These are phyloP conservation scores for Monosporascus sp. DNA, from an alignment of 2,329 filamentous ascomycete species.

Conservation along the genomic window DNA sequence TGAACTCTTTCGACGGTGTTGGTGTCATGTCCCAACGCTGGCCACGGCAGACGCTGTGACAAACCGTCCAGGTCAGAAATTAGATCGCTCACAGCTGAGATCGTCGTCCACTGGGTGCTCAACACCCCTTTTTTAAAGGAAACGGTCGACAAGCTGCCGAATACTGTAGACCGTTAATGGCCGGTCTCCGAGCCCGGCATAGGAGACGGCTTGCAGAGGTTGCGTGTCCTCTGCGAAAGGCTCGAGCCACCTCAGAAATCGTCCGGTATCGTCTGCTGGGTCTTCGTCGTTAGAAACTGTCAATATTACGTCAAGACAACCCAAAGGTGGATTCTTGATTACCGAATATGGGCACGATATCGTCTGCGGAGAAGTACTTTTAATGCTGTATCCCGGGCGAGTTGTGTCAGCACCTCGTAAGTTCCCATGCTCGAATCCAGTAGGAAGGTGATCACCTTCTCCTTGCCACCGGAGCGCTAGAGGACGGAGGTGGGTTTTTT, in stretches of 20 bases:
- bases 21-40: slow-evolving; percentile 41
- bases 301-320: slow-evolving; percentile 47
- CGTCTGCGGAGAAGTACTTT: slow-evolving; percentile 43
- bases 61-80: slow-evolving; percentile 64
- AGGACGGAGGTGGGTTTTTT: not conserved
- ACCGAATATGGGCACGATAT: slow-evolving; percentile 42
- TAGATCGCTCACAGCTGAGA: slow-evolving; percentile 60
- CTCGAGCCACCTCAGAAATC: slow-evolving; percentile 52
- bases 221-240: slow-evolving; percentile 27
- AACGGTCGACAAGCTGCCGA: slow-evolving; percentile 56
- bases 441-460: slow-evolving; percentile 44
- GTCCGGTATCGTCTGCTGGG: slow-evolving; percentile 51
- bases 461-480: slow-evolving; percentile 24
- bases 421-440: slow-evolving; percentile 57
- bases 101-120: slow-evolving; percentile 44
- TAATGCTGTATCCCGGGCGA: slow-evolving; percentile 41
- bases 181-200: slow-evolving; percentile 54
- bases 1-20: not conserved
- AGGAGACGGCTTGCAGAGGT: slow-evolving; percentile 42
- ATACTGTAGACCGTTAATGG: slow-evolving; percentile 61
- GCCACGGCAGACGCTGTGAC: slow-evolving; percentile 54
- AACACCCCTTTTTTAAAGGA: slow-evolving; percentile 45
- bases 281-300: slow-evolving; percentile 54
- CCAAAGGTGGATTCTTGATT: slow-evolving; percentile 41
- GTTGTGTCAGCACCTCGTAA: slow-evolving; percentile 48